Percentiles rank a stretch among this genome's conserved stretches.
These are phyloP conservation scores for Herpetomonas samuelpessoai DNA, from an alignment of 208 protist species.

Conservation along the genomic window DNA sequence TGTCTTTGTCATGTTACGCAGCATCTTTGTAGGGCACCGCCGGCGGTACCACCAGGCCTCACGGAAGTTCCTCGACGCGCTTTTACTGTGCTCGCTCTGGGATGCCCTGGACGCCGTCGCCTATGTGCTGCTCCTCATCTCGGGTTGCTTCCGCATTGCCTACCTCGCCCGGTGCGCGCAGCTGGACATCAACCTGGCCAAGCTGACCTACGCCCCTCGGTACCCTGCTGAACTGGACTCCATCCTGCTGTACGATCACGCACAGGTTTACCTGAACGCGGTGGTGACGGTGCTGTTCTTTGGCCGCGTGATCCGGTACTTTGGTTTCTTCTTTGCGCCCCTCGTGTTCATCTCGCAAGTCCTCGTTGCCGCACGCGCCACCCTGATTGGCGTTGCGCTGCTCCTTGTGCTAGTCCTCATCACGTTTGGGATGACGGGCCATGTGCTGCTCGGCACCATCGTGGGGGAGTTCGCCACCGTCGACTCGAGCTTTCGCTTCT, in stretches of 20 bases:
- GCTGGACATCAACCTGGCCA: conserved; percentile 6
- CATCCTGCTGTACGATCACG: not conserved
- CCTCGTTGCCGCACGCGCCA: conserved; percentile 6
- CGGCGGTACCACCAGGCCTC: not conserved
- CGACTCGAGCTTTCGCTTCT: conserved; percentile 19
- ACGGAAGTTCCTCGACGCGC: not conserved
- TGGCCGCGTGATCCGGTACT: conserved; percentile 20
- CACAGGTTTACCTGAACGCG: conserved; percentile 26
- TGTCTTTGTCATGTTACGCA: conserved; percentile 2
- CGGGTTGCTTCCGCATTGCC: conserved; percentile 14
- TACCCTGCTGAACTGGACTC: conserved; percentile 26
- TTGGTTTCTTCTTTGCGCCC: conserved; percentile 8
- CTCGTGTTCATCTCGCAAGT: conserved; percentile 17
- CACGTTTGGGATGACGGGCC: conserved; percentile 29
- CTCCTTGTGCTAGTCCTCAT: conserved; percentile 31
- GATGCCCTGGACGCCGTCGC: conserved; percentile 16
- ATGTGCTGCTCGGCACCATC: conserved; percentile 19
- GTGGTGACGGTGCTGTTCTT: conserved; percentile 24
- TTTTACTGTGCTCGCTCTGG: conserved; percentile 17
- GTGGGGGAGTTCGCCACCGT: conserved; percentile 42
- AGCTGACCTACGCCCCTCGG: conserved; percentile 3
- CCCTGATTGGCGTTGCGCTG: conserved; percentile 24
- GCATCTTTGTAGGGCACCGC: not conserved
- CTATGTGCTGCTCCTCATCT: conserved; percentile 14
- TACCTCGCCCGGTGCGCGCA: conserved; percentile 5